phyloP scores from a whole-genome alignment of 2,329 filamentous ascomycete species.

The Calonectria ilicicola region DNA sequence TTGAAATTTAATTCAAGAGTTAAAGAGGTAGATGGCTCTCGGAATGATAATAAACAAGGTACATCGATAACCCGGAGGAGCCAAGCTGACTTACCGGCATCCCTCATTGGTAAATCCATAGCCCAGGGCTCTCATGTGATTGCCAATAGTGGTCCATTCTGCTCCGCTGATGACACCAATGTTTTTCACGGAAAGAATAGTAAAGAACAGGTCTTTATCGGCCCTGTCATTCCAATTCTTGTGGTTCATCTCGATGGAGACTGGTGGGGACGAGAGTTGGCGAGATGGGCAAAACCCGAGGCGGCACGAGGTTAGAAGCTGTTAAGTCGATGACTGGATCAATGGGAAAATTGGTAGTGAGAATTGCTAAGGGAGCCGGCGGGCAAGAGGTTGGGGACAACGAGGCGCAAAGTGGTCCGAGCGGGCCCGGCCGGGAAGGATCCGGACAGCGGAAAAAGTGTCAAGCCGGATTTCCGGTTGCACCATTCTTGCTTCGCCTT shows the following conservation, averaged over 20 bases:
- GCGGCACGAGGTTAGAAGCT: constrained; percentile 42
- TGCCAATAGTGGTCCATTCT: constrained; percentile 73
- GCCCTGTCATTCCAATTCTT: constrained; percentile 73
- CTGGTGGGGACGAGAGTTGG: constrained; percentile 29
- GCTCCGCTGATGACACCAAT: constrained; percentile 72
- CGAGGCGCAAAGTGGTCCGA: constrained; percentile 42
- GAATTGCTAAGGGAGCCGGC: constrained; percentile 45
- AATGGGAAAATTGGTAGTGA: constrained; percentile 58
- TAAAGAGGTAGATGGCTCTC: neutral
- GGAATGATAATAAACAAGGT: neutral
- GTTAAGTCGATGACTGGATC: constrained; percentile 51
- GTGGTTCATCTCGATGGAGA: constrained; percentile 56
- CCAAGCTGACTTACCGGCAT: constrained; percentile 64
- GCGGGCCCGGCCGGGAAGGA: constrained; percentile 32
- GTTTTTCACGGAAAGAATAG: constrained; percentile 71
- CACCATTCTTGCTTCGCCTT: constrained; percentile 16
- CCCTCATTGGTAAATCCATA: constrained; percentile 75
- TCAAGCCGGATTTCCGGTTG: constrained; percentile 8
- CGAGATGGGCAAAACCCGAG: constrained; percentile 26
- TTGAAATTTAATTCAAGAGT: neutral
- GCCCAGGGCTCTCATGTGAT: constrained; percentile 68
- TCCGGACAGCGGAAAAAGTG: constrained; percentile 23
- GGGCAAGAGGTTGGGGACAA: constrained; percentile 37
- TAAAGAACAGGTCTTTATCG: constrained; percentile 73
- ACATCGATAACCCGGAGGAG: constrained; percentile 1